These are phyloP conservation scores for Eleusine coracana DNA, from an alignment of 176 grass and related monocot genomes.

Conservation along the genomic window DNA sequence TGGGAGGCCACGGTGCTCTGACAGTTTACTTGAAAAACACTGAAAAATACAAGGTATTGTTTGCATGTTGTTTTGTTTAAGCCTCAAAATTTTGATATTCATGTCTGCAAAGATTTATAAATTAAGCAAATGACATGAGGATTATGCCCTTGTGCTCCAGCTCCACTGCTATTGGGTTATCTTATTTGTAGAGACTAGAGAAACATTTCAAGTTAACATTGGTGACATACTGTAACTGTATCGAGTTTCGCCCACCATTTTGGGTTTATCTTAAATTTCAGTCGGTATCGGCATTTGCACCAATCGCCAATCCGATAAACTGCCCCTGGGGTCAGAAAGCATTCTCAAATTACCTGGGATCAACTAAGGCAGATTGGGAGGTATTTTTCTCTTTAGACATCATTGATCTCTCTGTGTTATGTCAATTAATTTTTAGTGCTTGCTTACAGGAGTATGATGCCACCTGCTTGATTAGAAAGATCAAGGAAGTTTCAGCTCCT, in stretches of 20 bases:
- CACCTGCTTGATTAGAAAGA: conserved; percentile 71
- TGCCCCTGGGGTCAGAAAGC: conserved; percentile 97
- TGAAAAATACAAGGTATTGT: conserved; percentile 92
- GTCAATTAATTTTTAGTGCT: conserved; percentile 13
- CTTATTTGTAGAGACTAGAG: neutral
- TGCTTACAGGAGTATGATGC: conserved; percentile 79
- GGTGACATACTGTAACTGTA: conserved; percentile 9
- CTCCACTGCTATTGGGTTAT: neutral
- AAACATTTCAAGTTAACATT: neutral
- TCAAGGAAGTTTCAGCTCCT: conserved; percentile 58
- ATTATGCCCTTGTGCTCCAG: neutral
- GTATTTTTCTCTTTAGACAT: conserved; percentile 35
- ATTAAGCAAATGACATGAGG: neutral
- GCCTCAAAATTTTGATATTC: neutral
- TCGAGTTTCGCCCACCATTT: neutral
- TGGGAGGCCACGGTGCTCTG: conserved; percentile 94
- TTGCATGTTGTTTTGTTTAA: conserved; percentile 1
- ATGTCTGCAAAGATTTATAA: conserved; percentile 9
- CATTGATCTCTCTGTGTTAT: neutral
- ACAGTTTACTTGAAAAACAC: conserved; percentile 91
- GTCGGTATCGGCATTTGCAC: conserved; percentile 90
- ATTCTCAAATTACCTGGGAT: conserved; percentile 94
- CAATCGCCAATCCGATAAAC: conserved; percentile 81
- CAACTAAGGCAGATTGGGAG: conserved; percentile 81
- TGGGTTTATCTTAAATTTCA: conserved; percentile 44